Percentiles rank a stretch among this genome's conserved stretches.
Conservation (phyloP, 805 yeast species). For the Wickerhamiella dianesei region DNA sequence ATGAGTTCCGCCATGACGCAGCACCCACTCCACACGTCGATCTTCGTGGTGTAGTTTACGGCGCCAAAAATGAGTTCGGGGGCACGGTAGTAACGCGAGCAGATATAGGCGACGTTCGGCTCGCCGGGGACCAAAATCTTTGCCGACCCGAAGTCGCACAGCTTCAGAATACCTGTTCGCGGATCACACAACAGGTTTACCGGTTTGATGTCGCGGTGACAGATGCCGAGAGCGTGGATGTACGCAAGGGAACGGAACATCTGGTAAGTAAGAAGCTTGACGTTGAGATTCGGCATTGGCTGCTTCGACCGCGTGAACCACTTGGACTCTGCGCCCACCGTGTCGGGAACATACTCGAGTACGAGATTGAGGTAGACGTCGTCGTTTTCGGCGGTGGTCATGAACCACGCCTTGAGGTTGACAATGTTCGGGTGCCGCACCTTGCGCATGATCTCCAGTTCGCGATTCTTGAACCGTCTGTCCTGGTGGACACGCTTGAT, state of each 20-base stretch:
- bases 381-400: constrained; percentile 58
- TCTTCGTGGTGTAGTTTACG: constrained; percentile 88
- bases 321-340: constrained; percentile 79
- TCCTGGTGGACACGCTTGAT: constrained; percentile 95
- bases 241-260: constrained; percentile 63
- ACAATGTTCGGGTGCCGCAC: constrained; percentile 79
- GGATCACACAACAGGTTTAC: constrained; percentile 84
- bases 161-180: constrained; percentile 64
- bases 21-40: constrained; percentile 95
- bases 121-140: constrained; percentile 79
- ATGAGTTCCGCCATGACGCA: constrained; percentile 97
- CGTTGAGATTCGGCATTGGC: constrained; percentile 79
- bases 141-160: constrained; percentile 95
- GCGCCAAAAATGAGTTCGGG: constrained; percentile 98
- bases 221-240: constrained; percentile 55
- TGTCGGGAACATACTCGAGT: constrained; percentile 90
- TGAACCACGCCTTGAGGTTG: constrained; percentile 74
- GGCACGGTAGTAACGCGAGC: constrained; percentile 93
- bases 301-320: constrained; percentile 44
- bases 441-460: constrained; percentile 85
- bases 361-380: constrained; percentile 82
- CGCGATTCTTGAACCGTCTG: constrained; percentile 90
- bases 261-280: constrained; percentile 78
- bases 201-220: constrained; percentile 91
- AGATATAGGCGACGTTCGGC: constrained; percentile 91